Conservation (phyloP, 768 basidiomycete genomes). For the Holtermanniella nyarrowii region DNA sequence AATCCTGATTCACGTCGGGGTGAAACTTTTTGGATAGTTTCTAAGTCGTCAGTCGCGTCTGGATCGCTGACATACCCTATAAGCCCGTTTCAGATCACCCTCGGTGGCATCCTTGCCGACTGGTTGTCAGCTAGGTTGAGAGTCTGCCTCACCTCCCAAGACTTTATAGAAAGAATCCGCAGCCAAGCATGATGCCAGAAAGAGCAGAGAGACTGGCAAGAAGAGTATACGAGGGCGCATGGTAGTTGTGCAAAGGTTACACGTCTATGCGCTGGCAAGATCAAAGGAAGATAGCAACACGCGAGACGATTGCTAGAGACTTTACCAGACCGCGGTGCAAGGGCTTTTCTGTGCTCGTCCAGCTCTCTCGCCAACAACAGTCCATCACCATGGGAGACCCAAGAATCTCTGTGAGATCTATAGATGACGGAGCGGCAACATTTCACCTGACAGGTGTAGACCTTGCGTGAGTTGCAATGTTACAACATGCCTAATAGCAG, state of each 20-base stretch:
- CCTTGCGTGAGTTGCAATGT: conserved; percentile 65
- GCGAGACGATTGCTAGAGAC: too few species aligned
- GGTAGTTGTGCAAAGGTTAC: too few species aligned
- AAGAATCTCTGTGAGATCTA: conserved; percentile 28
- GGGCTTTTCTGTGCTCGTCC: too few species aligned
- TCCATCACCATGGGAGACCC: conserved; percentile 36
- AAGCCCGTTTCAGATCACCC: conserved; percentile 80
- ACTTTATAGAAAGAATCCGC: conserved; percentile 52
- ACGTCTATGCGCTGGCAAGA: too few species aligned
- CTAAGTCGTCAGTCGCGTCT: conserved; percentile 5
- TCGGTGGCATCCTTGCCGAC: conserved; percentile 71
- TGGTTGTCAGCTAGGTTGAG: conserved; percentile 25
- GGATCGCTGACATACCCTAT: conserved; percentile 47
- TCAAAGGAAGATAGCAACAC: too few species aligned
- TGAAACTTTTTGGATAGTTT: conserved; percentile 77
- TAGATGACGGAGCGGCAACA: conserved; percentile 74
- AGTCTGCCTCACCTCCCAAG: conserved; percentile 57
- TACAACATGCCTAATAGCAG: conserved; percentile 41
- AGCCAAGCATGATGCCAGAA: conserved; percentile 24
- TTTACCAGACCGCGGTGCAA: too few species aligned
- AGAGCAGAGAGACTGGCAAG: conserved; percentile 15
- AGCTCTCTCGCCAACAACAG: too few species aligned
- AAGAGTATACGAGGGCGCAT: conserved; percentile 14
- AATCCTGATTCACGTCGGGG: conserved; percentile 89
- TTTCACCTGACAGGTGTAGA: conserved; percentile 95